Evolutionary conservation across 768 basidiomycete genomes (phyloP).

Genomic region (Russula dissimulans): DNA sequence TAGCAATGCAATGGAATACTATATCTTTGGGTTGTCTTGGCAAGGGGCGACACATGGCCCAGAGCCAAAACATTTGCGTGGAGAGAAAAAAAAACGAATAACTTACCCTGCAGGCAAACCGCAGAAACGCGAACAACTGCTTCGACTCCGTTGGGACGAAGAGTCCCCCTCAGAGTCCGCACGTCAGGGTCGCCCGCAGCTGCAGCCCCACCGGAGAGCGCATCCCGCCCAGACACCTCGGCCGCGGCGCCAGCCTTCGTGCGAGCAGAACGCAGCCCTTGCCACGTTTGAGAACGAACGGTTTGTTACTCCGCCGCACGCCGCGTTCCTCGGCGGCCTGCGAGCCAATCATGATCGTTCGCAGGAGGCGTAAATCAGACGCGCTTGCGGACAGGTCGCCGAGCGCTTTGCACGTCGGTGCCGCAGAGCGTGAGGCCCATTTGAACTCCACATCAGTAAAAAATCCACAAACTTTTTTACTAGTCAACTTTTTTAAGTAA

Average conservation of each 20-base stretch:
- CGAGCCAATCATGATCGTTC: slow-evolving; percentile 39
- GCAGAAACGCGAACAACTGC: slow-evolving; percentile 35
- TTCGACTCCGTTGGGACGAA: slow-evolving; percentile 38
- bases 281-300: slow-evolving; percentile 35
- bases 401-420: slow-evolving; percentile 37
- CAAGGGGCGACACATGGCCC: background rate
- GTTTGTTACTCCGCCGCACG: slow-evolving; percentile 36
- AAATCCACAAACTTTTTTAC: no score
- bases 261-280: slow-evolving; percentile 43
- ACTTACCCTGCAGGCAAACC: slow-evolving; percentile 41
- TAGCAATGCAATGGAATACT: slow-evolving; percentile 40
- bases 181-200: slow-evolving; percentile 17
- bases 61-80: background rate
- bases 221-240: background rate
- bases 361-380: slow-evolving; percentile 35
- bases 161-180: slow-evolving; percentile 38
- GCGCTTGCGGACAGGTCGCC: slow-evolving; percentile 37
- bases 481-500: no score
- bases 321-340: slow-evolving; percentile 4
- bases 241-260: slow-evolving; percentile 25
- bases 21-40: background rate
- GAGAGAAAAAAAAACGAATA: background rate
- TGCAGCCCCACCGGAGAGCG: no score
- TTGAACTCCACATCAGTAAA: no score
- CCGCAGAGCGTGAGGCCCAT: slow-evolving; percentile 39